Conservation (phyloP, 352 stramenopile genomes). For the Globisporangium carolinianum region DNA sequence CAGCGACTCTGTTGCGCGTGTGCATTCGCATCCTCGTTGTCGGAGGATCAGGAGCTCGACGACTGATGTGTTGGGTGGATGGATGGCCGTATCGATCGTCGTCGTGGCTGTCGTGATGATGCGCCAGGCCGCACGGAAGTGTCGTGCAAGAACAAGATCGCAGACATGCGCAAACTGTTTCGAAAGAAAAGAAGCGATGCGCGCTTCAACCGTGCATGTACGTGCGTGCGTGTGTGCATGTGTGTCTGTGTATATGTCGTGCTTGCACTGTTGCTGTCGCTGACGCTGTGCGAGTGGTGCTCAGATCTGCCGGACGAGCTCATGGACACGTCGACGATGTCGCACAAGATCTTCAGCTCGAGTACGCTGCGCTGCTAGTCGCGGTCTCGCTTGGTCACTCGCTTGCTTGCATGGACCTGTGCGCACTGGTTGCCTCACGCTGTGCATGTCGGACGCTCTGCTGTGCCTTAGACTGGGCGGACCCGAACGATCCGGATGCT, state of each 20-base stretch:
- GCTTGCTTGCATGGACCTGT: no score
- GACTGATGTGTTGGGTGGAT: background rate
- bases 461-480: slow-evolving; percentile 8
- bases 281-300: no score
- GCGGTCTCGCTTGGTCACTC: no score
- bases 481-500: slow-evolving; percentile 48
- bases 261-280: background rate
- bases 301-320: slow-evolving; percentile 49
- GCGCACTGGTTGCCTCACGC: no score
- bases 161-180: slow-evolving; percentile 45
- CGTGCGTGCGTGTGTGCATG: slow-evolving; percentile 4
- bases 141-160: slow-evolving; percentile 54
- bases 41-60: no score
- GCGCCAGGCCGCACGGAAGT: slow-evolving; percentile 34
- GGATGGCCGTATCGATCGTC: background rate
- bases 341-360: slow-evolving; percentile 65
- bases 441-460: no score
- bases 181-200: slow-evolving; percentile 25
- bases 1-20: no score
- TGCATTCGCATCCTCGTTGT: no score
- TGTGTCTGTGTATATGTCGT: slow-evolving; percentile 4
- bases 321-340: slow-evolving; percentile 43
- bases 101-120: background rate
- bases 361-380: slow-evolving; percentile 17
- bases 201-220: slow-evolving; percentile 36